Evolutionary conservation across 441 rosid species (phyloP).

Genomic region (Pelargonium citronellum): DNA sequence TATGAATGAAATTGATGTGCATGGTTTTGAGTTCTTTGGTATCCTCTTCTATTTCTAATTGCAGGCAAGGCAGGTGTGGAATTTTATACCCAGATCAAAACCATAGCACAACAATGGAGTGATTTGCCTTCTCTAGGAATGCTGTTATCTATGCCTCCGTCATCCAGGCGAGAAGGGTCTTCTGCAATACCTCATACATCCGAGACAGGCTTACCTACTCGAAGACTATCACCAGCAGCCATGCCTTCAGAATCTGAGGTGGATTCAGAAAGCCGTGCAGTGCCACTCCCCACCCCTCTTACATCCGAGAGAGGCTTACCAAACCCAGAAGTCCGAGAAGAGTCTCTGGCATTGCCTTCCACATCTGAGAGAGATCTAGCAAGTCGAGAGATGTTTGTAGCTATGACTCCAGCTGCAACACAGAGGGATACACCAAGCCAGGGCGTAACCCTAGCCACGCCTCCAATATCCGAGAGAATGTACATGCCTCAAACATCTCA

Average conservation of each 20-base stretch:
- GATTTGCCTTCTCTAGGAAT: conserved; percentile 23
- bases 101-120: conserved; percentile 23
- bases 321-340: conserved; percentile 23
- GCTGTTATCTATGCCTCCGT: conserved; percentile 26
- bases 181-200: conserved; percentile 25
- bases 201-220: conserved; percentile 29
- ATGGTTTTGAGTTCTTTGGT: not conserved
- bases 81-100: conserved; percentile 23
- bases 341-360: conserved; percentile 21
- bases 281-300: conserved; percentile 20
- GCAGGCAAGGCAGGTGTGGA: conserved; percentile 23
- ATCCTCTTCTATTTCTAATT: not conserved
- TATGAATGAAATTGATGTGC: too few relatives aligned
- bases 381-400: conserved; percentile 14
- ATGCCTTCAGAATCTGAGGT: conserved; percentile 29
- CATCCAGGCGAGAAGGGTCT: conserved; percentile 28
- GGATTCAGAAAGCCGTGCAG: conserved; percentile 23
- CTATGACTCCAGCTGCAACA: conserved; percentile 16
- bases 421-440: conserved; percentile 23
- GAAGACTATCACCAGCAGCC: conserved; percentile 19
- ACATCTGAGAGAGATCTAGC: conserved; percentile 23
- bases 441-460: conserved; percentile 19
- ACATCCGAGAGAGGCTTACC: conserved; percentile 25
- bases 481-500: conserved; percentile 25
- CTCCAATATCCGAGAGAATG: conserved; percentile 25